Conservation (phyloP, 2,329 filamentous ascomycete species). For the Cylindrodendrum hubeiense region DNA sequence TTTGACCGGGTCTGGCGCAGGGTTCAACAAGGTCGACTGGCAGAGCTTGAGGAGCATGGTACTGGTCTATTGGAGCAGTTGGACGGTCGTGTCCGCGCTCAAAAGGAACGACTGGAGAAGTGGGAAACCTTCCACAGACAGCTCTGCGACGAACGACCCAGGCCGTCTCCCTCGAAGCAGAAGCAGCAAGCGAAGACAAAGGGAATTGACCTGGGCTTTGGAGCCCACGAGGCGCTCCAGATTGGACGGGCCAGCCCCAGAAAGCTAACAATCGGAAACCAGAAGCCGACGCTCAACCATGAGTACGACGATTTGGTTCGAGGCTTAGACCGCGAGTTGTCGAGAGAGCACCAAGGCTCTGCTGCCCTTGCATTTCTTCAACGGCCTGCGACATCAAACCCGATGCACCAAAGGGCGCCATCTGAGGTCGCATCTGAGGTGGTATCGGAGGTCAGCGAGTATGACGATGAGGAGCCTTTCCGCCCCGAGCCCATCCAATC, state of each 20-base stretch:
- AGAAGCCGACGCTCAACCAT: conserved; percentile 45
- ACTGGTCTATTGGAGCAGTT: conserved; percentile 76
- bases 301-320: conserved; percentile 61
- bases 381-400: conserved; percentile 16
- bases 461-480: conserved; percentile 59
- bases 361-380: conserved; percentile 39
- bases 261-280: conserved; percentile 38
- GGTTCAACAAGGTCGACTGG: conserved; percentile 69
- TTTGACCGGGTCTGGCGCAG: conserved; percentile 81
- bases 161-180: conserved; percentile 39
- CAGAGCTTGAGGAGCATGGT: conserved; percentile 65
- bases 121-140: conserved; percentile 78
- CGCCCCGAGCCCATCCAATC: conserved; percentile 38
- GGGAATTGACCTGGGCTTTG: conserved; percentile 67
- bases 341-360: conserved; percentile 37
- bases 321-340: conserved; percentile 57
- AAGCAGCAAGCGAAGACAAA: conserved; percentile 44
- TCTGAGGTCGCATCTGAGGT: conserved; percentile 47
- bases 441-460: conserved; percentile 64
- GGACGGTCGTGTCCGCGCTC: conserved; percentile 74
- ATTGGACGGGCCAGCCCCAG: conserved; percentile 51
- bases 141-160: conserved; percentile 53
- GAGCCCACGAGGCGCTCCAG: conserved; percentile 62
- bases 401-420: conserved; percentile 1
- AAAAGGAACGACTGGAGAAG: conserved; percentile 75